A percentile compares a stretch with the other conserved stretches of the same genome.
phyloP scores from a whole-genome alignment of 2,329 filamentous ascomycete species.

The Thelonectria rubi region DNA sequence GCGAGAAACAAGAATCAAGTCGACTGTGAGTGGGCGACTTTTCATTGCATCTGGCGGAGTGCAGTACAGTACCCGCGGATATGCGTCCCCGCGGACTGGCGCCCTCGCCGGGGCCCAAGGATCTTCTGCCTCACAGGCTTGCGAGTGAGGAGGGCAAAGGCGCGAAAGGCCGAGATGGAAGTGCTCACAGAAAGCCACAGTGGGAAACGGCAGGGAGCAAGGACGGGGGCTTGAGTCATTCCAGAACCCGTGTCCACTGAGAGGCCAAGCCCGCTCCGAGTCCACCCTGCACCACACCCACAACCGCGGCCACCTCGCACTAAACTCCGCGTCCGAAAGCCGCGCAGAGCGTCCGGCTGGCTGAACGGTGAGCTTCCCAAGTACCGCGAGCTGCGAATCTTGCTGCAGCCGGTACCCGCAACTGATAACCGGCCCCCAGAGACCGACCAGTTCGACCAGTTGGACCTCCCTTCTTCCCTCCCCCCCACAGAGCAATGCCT shows the following conservation, averaged over 20 bases:
- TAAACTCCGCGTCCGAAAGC: slow-evolving; percentile 29
- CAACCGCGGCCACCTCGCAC: slow-evolving; percentile 18
- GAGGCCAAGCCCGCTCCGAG: slow-evolving; percentile 31
- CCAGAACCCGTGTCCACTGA: slow-evolving; percentile 34
- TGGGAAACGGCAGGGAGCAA: slow-evolving; percentile 15
- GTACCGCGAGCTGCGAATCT: slow-evolving; percentile 17
- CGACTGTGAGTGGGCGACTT: slow-evolving; percentile 6
- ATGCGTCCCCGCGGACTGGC: slow-evolving; percentile 13
- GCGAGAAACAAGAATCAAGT: slow-evolving; percentile 5
- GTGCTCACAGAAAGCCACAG: slow-evolving; percentile 17
- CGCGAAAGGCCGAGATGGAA: slow-evolving; percentile 2
- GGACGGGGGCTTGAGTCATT: slow-evolving; percentile 40
- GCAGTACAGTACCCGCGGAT: not conserved
- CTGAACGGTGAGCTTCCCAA: slow-evolving; percentile 3
- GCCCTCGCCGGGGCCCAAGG: slow-evolving; percentile 14
- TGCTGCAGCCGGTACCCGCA: slow-evolving; percentile 1
- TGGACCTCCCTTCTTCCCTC: slow-evolving; percentile 4
- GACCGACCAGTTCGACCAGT: not conserved
- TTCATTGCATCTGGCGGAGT: not conserved
- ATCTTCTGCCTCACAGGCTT: too few relatives aligned
- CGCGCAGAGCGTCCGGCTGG: slow-evolving; percentile 11
- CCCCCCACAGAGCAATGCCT: slow-evolving; percentile 15
- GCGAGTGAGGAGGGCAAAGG: slow-evolving; percentile 7
- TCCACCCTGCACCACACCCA: slow-evolving; percentile 32
- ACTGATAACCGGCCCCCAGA: slow-evolving; percentile 4